Conservation (phyloP, 2,329 filamentous ascomycete species). For the Aspergillus sp. region DNA sequence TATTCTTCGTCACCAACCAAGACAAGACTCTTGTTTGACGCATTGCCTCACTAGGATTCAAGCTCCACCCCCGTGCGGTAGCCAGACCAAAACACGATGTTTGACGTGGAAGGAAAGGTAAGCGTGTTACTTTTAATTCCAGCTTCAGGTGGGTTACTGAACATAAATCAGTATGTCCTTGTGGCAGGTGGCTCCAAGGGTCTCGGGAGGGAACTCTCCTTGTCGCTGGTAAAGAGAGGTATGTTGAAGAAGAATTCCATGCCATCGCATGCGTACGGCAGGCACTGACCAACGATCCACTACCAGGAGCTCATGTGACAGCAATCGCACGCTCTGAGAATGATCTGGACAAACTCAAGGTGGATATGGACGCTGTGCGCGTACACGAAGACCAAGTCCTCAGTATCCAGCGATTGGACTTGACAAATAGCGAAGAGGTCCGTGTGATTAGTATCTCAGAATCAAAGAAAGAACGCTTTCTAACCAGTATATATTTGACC, state of each 20-base stretch:
- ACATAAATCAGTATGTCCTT: not conserved
- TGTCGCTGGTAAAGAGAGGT: slow-evolving; percentile 4
- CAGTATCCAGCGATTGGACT: not conserved
- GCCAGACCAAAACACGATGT: not conserved
- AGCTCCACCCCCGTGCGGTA: no score
- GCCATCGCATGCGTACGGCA: no score
- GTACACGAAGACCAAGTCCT: slow-evolving; percentile 3
- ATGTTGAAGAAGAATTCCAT: not conserved
- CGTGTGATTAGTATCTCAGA: no score
- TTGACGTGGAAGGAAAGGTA: not conserved
- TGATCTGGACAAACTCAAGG: not conserved
- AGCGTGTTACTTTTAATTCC: no score
- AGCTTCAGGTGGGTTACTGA: not conserved
- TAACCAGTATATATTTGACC: no score
- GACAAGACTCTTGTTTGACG: no score
- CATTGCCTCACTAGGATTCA: no score
- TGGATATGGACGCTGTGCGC: not conserved
- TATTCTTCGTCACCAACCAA: no score
- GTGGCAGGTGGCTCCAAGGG: slow-evolving; percentile 15
- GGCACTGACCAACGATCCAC: no score
- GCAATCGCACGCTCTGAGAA: slow-evolving; percentile 4
- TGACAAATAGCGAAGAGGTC: not conserved
- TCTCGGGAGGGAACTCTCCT: slow-evolving; percentile 5
- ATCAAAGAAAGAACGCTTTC: no score
- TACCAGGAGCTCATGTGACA: slow-evolving; percentile 8